A percentile compares a stretch with the other conserved stretches of the same genome.
Evolutionary conservation across 2,329 filamentous ascomycete species (phyloP).

Genomic region (Xylaria arbuscula): DNA sequence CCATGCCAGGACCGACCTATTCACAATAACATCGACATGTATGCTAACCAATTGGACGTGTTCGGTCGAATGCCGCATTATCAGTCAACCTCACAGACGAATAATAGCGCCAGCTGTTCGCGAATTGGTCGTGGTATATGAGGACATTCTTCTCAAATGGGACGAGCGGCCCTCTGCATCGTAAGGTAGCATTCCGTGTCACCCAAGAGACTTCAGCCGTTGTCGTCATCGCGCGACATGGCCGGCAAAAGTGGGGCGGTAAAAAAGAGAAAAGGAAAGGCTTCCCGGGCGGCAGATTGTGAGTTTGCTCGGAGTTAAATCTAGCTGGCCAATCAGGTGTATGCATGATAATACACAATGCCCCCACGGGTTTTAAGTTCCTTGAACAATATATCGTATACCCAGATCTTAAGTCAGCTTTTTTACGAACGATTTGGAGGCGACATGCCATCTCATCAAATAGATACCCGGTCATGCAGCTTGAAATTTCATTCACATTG

Average conservation of each 20-base stretch:
- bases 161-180: slow-evolving; percentile 17
- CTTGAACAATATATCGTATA: slow-evolving; percentile 1
- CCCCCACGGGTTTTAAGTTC: neutral
- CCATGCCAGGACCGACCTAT: too few relatives aligned
- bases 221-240: slow-evolving; percentile 33
- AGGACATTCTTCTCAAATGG: neutral
- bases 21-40: too few relatives aligned
- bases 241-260: slow-evolving; percentile 32
- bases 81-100: neutral
- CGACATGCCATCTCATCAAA: neutral
- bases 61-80: neutral
- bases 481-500: neutral
- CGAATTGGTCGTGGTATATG: slow-evolving; percentile 1
- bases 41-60: neutral
- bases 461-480: neutral
- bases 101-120: neutral
- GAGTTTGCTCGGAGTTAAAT: slow-evolving; percentile 20
- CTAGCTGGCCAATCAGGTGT: slow-evolving; percentile 4
- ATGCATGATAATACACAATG: neutral
- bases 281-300: slow-evolving; percentile 26
- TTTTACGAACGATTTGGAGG: slow-evolving; percentile 3
- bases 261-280: slow-evolving; percentile 18
- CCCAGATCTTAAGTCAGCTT: neutral
- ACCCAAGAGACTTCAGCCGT: slow-evolving; percentile 34
- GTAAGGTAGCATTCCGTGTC: slow-evolving; percentile 24